A percentile compares a stretch with the other conserved stretches of the same genome.
Conservation (phyloP, 2,329 filamentous ascomycete species). For the Rhynchosporium secalis region DNA sequence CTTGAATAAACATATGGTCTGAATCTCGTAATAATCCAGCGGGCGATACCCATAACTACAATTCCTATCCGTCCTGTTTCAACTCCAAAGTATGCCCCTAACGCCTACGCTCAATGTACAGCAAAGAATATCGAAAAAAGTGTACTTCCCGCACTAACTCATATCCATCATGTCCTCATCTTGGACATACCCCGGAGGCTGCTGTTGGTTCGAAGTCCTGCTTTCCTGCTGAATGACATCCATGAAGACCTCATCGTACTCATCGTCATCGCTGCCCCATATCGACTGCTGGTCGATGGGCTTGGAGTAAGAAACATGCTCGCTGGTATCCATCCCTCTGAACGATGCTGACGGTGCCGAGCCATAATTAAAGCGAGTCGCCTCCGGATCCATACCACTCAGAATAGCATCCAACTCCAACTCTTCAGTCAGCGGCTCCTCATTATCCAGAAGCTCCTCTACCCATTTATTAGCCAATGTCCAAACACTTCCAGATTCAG, state of each 20-base stretch:
- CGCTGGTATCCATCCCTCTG: conserved; percentile 7
- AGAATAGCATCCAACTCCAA: conserved; percentile 59
- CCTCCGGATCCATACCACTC: conserved; percentile 33
- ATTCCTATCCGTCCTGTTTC: conserved; percentile 13
- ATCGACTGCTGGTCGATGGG: conserved; percentile 18
- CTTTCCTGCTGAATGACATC: conserved; percentile 56
- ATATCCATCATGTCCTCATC: conserved; percentile 39
- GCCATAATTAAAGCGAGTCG: conserved; percentile 8
- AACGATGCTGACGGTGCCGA: neutral
- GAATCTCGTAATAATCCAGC: conserved; percentile 12
- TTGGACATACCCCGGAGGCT: conserved; percentile 32
- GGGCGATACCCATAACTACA: conserved; percentile 22
- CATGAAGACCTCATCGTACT: conserved; percentile 66
- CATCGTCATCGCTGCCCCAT: conserved; percentile 52
- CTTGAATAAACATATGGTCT: conserved; percentile 8
- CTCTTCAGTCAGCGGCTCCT: conserved; percentile 52
- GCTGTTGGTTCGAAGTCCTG: conserved; percentile 33
- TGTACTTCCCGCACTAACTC: conserved; percentile 19
- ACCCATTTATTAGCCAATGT: neutral
- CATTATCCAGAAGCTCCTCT: conserved; percentile 50
- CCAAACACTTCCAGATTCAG: neutral
- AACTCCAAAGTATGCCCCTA: conserved; percentile 19
- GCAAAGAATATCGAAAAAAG: conserved; percentile 12
- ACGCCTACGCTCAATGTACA: conserved; percentile 34
- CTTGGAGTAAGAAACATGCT: conserved; percentile 3